Evolutionary conservation across 2,329 filamentous ascomycete genomes (phyloP), one percentile per base, ranked within the genome.

Genomic region (Tympanopsis confertula): DNA sequence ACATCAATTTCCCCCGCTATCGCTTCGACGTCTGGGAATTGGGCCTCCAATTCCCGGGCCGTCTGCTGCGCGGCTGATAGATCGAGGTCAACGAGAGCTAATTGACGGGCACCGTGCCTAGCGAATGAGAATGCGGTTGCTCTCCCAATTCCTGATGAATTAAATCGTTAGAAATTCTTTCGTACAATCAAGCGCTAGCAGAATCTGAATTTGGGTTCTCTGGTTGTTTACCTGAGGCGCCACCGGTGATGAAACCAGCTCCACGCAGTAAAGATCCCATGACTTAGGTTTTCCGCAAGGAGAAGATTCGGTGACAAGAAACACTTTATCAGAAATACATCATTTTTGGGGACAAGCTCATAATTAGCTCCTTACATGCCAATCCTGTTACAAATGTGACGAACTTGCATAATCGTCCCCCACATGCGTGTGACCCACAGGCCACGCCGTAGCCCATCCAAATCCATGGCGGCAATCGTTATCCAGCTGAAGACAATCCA

Each of bases 241-340:
- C 64, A 20, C 64, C 66, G 3, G 65, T 68, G 37, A 70, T 59
- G 44, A 68, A 67, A 15, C 65, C 65, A 26, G 64, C 59, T 35
- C 65, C 65, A 41, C 55, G 57, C 20, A 68, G 51, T 20, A 65
- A 50, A 26, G 54, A 49, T 13, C 55, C 47, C 60, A 65, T 65
- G 17, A 19, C 19, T 20, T 28, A 28, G n/a, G n/a, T n/a, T n/a
- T n/a, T n/a, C n/a, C n/a, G n/a, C n/a, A n/a, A n/a, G n/a, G n/a
- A n/a, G n/a, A n/a, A n/a, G n/a, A n/a, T n/a, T n/a, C n/a, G n/a
- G n/a, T n/a, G n/a, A n/a, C n/a, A n/a, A n/a, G n/a, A n/a, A n/a
- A n/a, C n/a, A n/a, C n/a, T n/a, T n/a, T n/a, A n/a, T n/a, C n/a
- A n/a, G n/a, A n/a, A n/a, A n/a, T n/a, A n/a, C n/a, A n/a, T n/a